Evolutionary conservation across 495 filamentous ascomycete species (phyloP).

Genomic region (Xylaria telfairii): DNA sequence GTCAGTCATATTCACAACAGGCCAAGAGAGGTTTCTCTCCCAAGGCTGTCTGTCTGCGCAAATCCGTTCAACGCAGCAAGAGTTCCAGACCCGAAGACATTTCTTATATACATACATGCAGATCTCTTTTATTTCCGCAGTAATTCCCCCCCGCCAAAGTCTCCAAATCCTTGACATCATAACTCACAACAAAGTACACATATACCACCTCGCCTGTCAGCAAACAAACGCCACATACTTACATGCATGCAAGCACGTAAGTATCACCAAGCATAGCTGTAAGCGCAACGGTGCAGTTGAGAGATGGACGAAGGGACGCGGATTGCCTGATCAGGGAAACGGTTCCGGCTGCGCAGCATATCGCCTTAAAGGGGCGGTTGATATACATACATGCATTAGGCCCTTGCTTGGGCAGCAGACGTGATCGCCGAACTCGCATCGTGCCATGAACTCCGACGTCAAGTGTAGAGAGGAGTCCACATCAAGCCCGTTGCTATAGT

Average conservation of each 20-base stretch:
- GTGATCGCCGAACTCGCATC: slow-evolving; percentile 5
- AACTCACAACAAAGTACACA: background rate
- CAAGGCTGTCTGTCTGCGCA: too few species aligned
- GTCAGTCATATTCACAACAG: too few species aligned
- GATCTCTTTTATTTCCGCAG: background rate
- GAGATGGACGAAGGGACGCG: background rate
- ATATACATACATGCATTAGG: background rate
- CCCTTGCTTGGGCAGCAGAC: background rate
- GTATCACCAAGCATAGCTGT: background rate
- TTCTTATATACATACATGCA: too few species aligned
- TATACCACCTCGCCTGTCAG: background rate
- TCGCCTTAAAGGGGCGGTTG: background rate
- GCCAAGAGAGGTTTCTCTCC: too few species aligned
- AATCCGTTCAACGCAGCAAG: too few species aligned
- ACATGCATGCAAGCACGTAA: background rate
- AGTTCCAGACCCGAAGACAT: too few species aligned
- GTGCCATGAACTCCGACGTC: background rate
- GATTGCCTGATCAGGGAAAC: slow-evolving; percentile 1
- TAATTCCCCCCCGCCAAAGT: background rate
- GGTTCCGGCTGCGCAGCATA: background rate
- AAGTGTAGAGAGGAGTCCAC: background rate
- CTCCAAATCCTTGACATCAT: too few species aligned
- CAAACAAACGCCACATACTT: background rate
- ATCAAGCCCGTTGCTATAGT: background rate
- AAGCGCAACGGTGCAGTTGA: background rate